A percentile compares a stretch with the other conserved stretches of the same genome.
phyloP scores from a whole-genome alignment of 495 filamentous ascomycete species.

The Tuber magnatum region DNA sequence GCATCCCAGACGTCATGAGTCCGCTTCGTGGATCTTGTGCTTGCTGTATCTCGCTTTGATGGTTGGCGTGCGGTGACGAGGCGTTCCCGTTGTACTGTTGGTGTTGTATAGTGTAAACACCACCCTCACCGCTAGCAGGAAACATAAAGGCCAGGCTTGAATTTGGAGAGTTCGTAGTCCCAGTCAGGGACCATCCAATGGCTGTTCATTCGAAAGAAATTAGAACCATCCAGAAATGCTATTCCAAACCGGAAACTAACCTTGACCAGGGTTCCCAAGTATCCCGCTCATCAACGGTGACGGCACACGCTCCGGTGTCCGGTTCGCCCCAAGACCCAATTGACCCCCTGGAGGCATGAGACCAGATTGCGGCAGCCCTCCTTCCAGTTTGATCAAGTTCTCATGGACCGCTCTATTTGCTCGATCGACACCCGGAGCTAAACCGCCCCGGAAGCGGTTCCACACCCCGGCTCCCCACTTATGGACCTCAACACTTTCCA shows the following conservation, averaged over 20 bases:
- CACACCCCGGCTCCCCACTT: constrained; percentile 29
- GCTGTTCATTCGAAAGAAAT: constrained; percentile 48
- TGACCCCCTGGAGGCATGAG: constrained; percentile 36
- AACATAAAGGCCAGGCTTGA: constrained; percentile 56
- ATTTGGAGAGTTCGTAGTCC: constrained; percentile 73
- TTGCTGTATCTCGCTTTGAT: background rate
- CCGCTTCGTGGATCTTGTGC: constrained; percentile 18
- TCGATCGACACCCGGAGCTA: background rate
- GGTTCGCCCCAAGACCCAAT: constrained; percentile 34
- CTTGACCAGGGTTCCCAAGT: constrained; percentile 50
- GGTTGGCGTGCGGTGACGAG: constrained; percentile 11
- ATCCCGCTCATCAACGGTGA: constrained; percentile 44
- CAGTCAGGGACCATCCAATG: constrained; percentile 71
- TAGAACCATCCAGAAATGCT: constrained; percentile 40
- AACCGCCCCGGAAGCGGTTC: constrained; percentile 25
- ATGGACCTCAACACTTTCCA: constrained; percentile 54
- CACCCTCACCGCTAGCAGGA: background rate
- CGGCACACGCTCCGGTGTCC: constrained; percentile 35
- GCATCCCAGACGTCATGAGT: constrained; percentile 20
- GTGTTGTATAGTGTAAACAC: background rate
- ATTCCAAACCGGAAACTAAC: constrained; percentile 42
- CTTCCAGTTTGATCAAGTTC: constrained; percentile 19
- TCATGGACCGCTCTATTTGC: background rate
- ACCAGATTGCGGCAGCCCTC: constrained; percentile 21
- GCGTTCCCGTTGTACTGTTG: background rate